phyloP scores from a whole-genome alignment of 495 filamentous ascomycete genomes.

The Aspergillus heteromorphus region DNA sequence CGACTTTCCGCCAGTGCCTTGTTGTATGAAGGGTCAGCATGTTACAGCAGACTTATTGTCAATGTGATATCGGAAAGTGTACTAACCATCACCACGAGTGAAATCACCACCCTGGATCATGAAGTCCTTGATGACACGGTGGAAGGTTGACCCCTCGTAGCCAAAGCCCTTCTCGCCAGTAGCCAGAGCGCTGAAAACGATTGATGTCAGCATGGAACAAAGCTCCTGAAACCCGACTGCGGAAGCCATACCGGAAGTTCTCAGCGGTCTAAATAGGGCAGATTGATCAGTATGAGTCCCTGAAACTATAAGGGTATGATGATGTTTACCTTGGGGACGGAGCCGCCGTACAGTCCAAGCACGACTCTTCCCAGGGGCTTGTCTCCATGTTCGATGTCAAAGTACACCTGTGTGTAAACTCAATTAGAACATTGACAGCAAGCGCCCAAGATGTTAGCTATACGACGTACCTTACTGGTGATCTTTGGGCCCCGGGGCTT shows the following conservation, averaged over 20 bases:
- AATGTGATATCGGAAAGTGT: neutral
- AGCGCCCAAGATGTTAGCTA: neutral
- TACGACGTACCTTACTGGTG: constrained; percentile 68
- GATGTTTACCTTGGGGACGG: constrained; percentile 70
- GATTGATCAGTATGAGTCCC: constrained; percentile 5
- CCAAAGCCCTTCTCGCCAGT: constrained; percentile 97
- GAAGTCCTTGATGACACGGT: constrained; percentile 97
- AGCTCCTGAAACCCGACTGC: neutral
- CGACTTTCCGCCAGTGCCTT: constrained; percentile 91
- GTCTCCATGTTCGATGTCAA: constrained; percentile 90
- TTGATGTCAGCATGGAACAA: constrained; percentile 8
- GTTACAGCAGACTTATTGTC: neutral
- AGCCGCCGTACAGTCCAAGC: constrained; percentile 95
- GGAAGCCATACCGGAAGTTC: constrained; percentile 73
- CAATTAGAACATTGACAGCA: constrained; percentile 1
- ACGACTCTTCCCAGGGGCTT: constrained; percentile 80
- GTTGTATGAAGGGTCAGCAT: constrained; percentile 1
- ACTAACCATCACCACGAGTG: constrained; percentile 77
- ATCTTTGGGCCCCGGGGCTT: constrained; percentile 91
- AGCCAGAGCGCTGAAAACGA: constrained; percentile 62
- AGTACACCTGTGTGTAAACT: constrained; percentile 61
- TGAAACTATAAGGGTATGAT: neutral
- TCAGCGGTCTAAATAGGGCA: constrained; percentile 63
- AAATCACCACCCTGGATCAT: constrained; percentile 99
- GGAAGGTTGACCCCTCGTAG: constrained; percentile 92